Base-by-base conservation (phyloP, 108 stramenopile species). In the Cyclotella baltica region DNA sequence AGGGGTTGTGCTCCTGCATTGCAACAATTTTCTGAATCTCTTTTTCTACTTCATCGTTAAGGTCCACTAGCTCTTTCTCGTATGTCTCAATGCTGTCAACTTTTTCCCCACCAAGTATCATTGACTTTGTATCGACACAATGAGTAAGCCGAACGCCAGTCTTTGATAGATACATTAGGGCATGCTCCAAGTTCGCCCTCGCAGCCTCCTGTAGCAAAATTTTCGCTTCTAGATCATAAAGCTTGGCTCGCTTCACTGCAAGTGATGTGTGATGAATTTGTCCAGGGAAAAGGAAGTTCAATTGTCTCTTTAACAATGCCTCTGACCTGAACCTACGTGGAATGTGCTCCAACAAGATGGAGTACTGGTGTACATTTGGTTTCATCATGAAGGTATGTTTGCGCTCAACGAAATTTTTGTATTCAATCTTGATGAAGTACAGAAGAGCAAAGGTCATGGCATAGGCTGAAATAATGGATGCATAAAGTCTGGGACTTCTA, bases 1-100 rank as follows among this genome's bases (percentile, higher is more conserved):
- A 55, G n/a, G 19, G 53, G 19, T n/a, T n/a, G 23, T n/a, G 53
- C 19, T 55, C 23, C 8, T n/a, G 23, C 19, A 15, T 20, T n/a
- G 53, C 22, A 8, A 55, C 19, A 6, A 55, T 23, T 6, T 8
- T 23, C 19, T n/a, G 19, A 25, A 55, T 55, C 9, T 55, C 23
- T 55, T 20, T n/a, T 6, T 23, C 53, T 6, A 55, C 23, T 19
- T 55, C 16, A 55, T 23, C 53, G 23, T 55, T 55, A 25, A 55
- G 53, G 19, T 55, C 53, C 6, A 25, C 53, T 19, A 55, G 19
- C n/a, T 55, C 53, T 6, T 6, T 55, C 23, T 55, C n/a, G n/a
- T 55, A 55, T 25, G 53, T 55, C n/a, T n/a, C 53, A 55, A 55
- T 55, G 19, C 53, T 55, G 19, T 55, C 53, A 25, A 55, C 53